These are phyloP conservation scores for Ogataea siamensis DNA, from an alignment of 805 yeast genomes.

Conservation along the genomic window DNA sequence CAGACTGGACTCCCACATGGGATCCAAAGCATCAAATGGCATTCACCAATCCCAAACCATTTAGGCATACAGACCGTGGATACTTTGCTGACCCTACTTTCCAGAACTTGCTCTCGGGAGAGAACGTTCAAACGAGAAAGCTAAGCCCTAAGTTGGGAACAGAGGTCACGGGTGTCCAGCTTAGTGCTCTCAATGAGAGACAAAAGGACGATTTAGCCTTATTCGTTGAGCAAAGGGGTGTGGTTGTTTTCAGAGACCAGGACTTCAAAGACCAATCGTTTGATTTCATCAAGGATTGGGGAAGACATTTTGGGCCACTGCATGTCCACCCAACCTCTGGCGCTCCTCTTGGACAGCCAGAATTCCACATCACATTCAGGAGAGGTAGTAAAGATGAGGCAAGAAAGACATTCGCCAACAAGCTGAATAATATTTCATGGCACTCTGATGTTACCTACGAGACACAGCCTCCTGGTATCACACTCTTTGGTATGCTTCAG, in stretches of 20 bases:
- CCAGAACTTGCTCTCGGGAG: conserved; percentile 42
- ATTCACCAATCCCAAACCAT: conserved; percentile 38
- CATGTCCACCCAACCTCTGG: conserved; percentile 78
- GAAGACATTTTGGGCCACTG: conserved; percentile 63
- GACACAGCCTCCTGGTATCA: conserved; percentile 68
- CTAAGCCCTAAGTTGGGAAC: conserved; percentile 72
- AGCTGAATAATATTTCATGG: conserved; percentile 48
- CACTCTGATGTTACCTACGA: conserved; percentile 78
- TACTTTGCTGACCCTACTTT: conserved; percentile 58
- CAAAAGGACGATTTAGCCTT: conserved; percentile 71
- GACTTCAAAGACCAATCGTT: conserved; percentile 59
- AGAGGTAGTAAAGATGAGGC: conserved; percentile 41
- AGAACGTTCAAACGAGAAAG: conserved; percentile 33
- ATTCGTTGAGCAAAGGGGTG: conserved; percentile 67
- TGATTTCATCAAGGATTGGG: conserved; percentile 47
- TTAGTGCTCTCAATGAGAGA: conserved; percentile 48
- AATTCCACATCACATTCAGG: conserved; percentile 61
- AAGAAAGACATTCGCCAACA: conserved; percentile 35
- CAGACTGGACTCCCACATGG: conserved; percentile 69
- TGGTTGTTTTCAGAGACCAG: conserved; percentile 63
- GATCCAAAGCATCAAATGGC: conserved; percentile 53
- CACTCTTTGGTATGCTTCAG: conserved; percentile 63
- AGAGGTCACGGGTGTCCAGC: conserved; percentile 58
- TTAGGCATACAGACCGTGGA: conserved; percentile 65
- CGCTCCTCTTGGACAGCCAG: conserved; percentile 57